phyloP scores from a whole-genome alignment of 2,329 filamentous ascomycete genomes.

The Trichoderma breve region DNA sequence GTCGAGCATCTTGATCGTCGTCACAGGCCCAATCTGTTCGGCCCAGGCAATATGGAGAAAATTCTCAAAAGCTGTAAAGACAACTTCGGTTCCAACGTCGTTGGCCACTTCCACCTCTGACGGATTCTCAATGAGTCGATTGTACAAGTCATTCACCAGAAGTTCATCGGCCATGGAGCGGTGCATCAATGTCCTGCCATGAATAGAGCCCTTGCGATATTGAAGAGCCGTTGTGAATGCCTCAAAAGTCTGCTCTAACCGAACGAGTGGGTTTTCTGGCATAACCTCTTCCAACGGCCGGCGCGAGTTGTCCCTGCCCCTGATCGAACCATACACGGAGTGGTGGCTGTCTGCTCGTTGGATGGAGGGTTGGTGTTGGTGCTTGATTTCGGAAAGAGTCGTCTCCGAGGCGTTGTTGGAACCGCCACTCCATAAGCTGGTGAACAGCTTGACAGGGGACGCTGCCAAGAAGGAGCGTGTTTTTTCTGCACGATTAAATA shows the following conservation, averaged over 20 bases:
- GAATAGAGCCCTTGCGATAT: constrained; percentile 80
- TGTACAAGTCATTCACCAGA: constrained; percentile 85
- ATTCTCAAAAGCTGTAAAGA: constrained; percentile 92
- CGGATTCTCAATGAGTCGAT: constrained; percentile 79
- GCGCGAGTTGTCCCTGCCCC: constrained; percentile 41
- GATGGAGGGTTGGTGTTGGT: constrained; percentile 42
- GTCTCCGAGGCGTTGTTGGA: constrained; percentile 40
- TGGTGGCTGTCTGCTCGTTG: constrained; percentile 47
- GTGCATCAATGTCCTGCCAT: constrained; percentile 72
- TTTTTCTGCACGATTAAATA: constrained; percentile 62
- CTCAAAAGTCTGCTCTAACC: constrained; percentile 80
- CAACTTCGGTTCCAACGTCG: constrained; percentile 75
- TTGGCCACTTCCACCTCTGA: constrained; percentile 72
- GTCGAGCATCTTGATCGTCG: constrained; percentile 68
- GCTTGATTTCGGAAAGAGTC: constrained; percentile 35
- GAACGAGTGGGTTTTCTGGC: constrained; percentile 65
- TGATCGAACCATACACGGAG: constrained; percentile 55
- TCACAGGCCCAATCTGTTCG: constrained; percentile 81
- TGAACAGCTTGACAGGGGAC: constrained; percentile 90
- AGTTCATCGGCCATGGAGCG: constrained; percentile 72
- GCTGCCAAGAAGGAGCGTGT: constrained; percentile 68
- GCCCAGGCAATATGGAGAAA: constrained; percentile 87
- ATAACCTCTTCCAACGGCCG: constrained; percentile 46
- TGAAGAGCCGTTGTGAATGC: constrained; percentile 81
- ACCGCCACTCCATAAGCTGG: constrained; percentile 70